phyloP scores from a whole-genome alignment of 208 protist species.

The Endotrypanum monterogeii region DNA sequence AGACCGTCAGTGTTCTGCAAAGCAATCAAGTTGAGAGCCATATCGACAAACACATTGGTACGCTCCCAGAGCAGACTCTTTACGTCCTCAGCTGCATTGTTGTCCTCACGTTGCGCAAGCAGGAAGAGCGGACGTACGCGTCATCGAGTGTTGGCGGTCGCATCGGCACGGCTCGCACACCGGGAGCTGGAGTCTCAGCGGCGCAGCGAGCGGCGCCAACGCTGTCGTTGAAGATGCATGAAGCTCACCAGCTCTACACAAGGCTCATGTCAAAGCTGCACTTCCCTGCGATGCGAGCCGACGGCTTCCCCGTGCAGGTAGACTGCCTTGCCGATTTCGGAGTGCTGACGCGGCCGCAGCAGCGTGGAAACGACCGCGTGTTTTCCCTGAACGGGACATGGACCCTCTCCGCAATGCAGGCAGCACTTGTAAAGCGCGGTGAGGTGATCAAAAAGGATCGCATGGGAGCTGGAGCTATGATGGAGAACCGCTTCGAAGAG shows the following conservation, averaged over 20 bases:
- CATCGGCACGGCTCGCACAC: constrained; percentile 21
- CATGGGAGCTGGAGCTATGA: constrained; percentile 36
- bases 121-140: constrained; percentile 38
- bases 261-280: constrained; percentile 63
- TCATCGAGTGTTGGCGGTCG: constrained; percentile 26
- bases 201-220: constrained; percentile 8
- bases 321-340: constrained; percentile 68
- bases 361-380: constrained; percentile 55
- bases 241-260: constrained; percentile 70
- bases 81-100: constrained; percentile 82
- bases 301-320: constrained; percentile 51
- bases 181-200: constrained; percentile 14
- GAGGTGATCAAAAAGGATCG: constrained; percentile 57
- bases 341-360: constrained; percentile 68
- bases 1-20: constrained; percentile 47
- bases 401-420: constrained; percentile 61
- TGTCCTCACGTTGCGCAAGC: constrained; percentile 55
- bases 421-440: constrained; percentile 53
- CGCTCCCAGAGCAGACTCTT: constrained; percentile 73
- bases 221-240: constrained; percentile 52
- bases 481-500: constrained; percentile 64
- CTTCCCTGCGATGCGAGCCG: constrained; percentile 68
- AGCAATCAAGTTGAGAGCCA: constrained; percentile 51
- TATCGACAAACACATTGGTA: constrained; percentile 55
- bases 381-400: constrained; percentile 74